Percentiles rank a stretch among this genome's conserved stretches.
Evolutionary conservation across 1,284 basidiomycete species (phyloP).

Genomic region (Irpex rosettiformis): DNA sequence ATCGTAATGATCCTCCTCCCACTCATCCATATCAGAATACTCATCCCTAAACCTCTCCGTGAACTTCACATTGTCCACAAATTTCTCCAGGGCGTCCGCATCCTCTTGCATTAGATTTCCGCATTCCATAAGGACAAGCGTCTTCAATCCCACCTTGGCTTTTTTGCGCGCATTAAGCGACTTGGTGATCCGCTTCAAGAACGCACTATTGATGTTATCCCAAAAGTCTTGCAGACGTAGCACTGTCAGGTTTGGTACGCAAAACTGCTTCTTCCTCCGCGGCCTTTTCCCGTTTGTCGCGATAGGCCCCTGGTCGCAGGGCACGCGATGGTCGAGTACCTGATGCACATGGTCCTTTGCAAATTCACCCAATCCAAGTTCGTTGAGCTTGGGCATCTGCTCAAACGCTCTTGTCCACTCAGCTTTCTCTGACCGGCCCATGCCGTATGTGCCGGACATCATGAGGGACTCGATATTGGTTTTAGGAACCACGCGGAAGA

Average conservation of each 20-base stretch:
- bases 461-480: not conserved
- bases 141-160: not conserved
- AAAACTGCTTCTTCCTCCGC: not conserved
- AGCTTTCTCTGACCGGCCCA: not conserved
- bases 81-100: not conserved
- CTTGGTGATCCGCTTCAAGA: not conserved
- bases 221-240: too few relatives aligned
- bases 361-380: not conserved
- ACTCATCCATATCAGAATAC: not conserved
- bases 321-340: not conserved
- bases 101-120: not conserved
- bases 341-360: not conserved
- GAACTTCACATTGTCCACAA: not conserved
- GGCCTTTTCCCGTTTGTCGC: not conserved
- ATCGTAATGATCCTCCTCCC: not conserved
- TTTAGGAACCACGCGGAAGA: not conserved
- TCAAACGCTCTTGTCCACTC: not conserved
- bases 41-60: not conserved
- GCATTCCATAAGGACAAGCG: not conserved
- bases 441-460: not conserved
- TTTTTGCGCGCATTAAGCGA: not conserved
- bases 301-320: not conserved
- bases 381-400: not conserved
- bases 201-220: too few relatives aligned
- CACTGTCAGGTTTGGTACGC: not conserved